Conservation (phyloP, 148 eudicot genomes). For the Vaccinium myrtillus region DNA sequence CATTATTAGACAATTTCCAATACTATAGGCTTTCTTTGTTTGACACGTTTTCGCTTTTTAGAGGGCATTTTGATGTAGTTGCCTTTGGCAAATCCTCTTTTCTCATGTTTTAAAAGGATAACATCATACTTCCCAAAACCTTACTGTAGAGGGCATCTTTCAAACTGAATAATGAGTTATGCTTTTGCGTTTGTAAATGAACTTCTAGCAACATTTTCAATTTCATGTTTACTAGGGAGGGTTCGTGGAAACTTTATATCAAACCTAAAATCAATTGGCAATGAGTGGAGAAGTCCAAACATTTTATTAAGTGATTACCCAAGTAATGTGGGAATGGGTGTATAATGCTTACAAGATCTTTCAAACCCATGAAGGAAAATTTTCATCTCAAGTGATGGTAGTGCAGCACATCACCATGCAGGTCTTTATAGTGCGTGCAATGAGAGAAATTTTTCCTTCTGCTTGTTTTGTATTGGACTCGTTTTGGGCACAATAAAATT, state of each 20-base stretch:
- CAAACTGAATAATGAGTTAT: not conserved
- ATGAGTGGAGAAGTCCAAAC: no score
- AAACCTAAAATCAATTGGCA: no score
- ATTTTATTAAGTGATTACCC: no score
- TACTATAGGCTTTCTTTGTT: no score
- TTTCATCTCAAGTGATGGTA: not conserved
- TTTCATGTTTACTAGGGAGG: no score
- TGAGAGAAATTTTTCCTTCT: not conserved
- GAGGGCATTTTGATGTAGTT: constrained; percentile 3
- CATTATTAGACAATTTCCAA: not conserved
- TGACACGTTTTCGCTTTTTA: not conserved
- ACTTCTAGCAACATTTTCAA: not conserved
- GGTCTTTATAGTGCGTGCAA: not conserved
- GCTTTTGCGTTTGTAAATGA: not conserved
- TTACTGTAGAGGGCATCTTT: not conserved
- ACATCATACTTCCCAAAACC: not conserved
- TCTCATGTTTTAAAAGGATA: constrained; percentile 5
- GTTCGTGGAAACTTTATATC: no score
- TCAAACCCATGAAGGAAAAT: not conserved
- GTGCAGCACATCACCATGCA: constrained; percentile 7
- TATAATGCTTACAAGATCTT: not conserved
- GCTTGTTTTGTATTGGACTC: not conserved
- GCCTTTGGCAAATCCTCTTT: not conserved
- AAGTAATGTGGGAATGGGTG: no score
- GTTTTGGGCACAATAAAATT: no score